Evolutionary conservation across 192 early-diverging fungal genomes (phyloP).

Genomic region (Entomortierella beljakovae): DNA sequence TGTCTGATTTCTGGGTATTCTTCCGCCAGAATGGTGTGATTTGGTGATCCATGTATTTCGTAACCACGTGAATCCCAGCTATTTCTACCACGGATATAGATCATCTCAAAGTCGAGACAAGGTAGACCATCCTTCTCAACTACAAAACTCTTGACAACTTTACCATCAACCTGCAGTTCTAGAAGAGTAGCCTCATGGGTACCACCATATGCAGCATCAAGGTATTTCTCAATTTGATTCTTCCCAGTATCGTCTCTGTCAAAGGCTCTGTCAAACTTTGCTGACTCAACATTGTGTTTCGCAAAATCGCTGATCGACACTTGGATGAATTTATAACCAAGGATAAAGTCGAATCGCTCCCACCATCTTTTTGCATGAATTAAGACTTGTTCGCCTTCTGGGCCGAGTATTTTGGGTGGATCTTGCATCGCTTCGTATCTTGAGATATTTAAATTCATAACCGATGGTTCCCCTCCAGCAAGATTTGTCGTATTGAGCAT

Average conservation of each 20-base stretch:
- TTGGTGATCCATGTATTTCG: not conserved
- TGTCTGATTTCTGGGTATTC: not conserved
- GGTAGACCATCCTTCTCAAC: slow-evolving; percentile 11
- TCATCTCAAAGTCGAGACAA: not conserved
- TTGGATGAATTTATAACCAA: slow-evolving; percentile 5
- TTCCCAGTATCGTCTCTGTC: not conserved
- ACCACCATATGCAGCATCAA: not conserved
- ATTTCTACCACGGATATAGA: not conserved
- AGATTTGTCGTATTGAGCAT: not conserved
- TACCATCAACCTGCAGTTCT: not conserved
- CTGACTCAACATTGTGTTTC: not conserved
- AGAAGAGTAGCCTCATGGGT: slow-evolving; percentile 1
- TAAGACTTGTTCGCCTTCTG: not conserved
- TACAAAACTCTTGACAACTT: slow-evolving; percentile 14
- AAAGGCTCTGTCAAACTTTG: not conserved
- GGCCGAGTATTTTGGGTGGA: not conserved
- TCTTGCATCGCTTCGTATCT: not conserved
- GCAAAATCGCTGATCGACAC: not conserved
- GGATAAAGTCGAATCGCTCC: not conserved
- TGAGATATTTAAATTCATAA: not conserved
- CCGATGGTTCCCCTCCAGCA: not conserved
- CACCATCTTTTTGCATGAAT: not conserved
- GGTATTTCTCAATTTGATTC: not conserved
- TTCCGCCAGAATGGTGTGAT: not conserved
- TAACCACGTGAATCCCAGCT: not conserved